phyloP scores from a whole-genome alignment of 2,329 filamentous ascomycete genomes.

The Aspergillus hortae region DNA sequence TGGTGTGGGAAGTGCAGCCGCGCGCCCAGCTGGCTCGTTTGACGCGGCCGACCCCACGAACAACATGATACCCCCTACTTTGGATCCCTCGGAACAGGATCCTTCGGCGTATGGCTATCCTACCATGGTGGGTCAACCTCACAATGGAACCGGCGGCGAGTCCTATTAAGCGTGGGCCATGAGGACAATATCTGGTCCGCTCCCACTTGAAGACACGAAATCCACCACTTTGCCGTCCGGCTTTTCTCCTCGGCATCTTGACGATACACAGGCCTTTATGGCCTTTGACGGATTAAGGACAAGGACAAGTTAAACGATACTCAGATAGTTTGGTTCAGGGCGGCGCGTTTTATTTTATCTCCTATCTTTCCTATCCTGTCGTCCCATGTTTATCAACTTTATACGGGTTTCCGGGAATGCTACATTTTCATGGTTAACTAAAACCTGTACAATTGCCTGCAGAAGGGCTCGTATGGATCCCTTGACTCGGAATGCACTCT shows the following conservation, averaged over 20 bases:
- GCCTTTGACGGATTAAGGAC: conserved; percentile 10
- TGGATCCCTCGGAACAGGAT: conserved; percentile 46
- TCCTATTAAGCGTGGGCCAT: conserved; percentile 32
- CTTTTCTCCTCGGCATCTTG: neutral
- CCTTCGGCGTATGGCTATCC: conserved; percentile 44
- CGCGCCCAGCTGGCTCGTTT: conserved; percentile 32
- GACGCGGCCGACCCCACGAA: conserved; percentile 41
- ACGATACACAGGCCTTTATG: neutral
- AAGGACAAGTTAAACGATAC: conserved; percentile 6
- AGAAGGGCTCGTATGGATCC: neutral
- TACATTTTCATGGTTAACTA: neutral
- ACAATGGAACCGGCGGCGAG: conserved; percentile 47
- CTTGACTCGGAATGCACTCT: too few relatives aligned
- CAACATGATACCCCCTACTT: conserved; percentile 42
- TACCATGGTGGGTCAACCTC: conserved; percentile 43
- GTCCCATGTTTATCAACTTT: neutral
- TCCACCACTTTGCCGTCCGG: neutral
- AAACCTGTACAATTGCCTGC: neutral
- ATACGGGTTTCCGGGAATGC: neutral
- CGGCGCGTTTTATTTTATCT: neutral
- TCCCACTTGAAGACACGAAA: neutral
- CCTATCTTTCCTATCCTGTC: neutral
- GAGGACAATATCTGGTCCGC: conserved; percentile 3
- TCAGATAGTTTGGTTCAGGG: neutral
- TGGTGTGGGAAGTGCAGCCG: conserved; percentile 26